Conservation (phyloP, 139 green algal species). For the Picochlorum sp. region DNA sequence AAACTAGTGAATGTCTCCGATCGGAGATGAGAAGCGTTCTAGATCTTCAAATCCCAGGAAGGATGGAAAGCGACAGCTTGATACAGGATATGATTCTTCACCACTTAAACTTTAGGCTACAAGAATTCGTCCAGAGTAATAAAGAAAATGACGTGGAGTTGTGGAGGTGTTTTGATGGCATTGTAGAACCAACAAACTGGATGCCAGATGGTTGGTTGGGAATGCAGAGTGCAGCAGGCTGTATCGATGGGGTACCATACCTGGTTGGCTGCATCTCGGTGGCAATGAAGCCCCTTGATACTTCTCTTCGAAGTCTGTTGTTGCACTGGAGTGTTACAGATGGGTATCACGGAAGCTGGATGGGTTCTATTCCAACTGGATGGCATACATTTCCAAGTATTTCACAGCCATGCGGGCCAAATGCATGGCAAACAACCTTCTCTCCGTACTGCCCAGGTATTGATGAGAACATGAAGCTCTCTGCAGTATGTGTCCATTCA, state of each 20-base stretch:
- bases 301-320: constrained; percentile 12
- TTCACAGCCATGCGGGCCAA: constrained; percentile 4
- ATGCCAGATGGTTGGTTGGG: too few species aligned
- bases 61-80: too few species aligned
- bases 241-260: neutral
- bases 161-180: too few species aligned
- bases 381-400: constrained; percentile 14
- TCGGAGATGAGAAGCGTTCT: too few species aligned
- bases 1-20: too few species aligned
- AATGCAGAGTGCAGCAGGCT: constrained; percentile 7
- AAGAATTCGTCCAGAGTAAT: too few species aligned
- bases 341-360: neutral
- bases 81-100: too few species aligned
- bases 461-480: neutral
- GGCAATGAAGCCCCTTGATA: neutral
- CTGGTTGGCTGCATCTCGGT: neutral
- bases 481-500: constrained; percentile 1
- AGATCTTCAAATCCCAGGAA: too few species aligned
- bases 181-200: too few species aligned
- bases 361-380: constrained; percentile 4
- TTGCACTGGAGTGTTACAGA: constrained; percentile 21
- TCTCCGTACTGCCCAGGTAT: constrained; percentile 4
- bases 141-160: too few species aligned
- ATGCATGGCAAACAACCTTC: constrained; percentile 19
- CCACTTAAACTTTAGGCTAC: too few species aligned